phyloP scores from a whole-genome alignment of 2,329 filamentous ascomycete species.

The Aspergillus intermedius region DNA sequence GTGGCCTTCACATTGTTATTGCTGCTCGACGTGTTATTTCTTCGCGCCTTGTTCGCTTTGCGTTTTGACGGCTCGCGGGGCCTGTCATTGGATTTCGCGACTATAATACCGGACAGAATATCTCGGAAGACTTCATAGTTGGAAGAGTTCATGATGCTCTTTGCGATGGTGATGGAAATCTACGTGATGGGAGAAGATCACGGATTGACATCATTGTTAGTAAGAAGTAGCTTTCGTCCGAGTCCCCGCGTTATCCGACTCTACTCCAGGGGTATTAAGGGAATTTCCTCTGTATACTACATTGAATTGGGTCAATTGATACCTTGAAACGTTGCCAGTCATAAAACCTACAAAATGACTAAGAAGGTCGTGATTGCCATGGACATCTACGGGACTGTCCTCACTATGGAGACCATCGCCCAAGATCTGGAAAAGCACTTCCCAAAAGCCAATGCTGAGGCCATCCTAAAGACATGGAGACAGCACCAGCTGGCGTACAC shows the following conservation, averaged over 20 bases:
- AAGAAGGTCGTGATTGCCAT: slow-evolving; percentile 55
- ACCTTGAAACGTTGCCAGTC: not conserved
- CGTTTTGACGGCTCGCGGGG: slow-evolving; percentile 37
- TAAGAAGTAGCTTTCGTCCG: not conserved
- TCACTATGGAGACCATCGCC: slow-evolving; percentile 65
- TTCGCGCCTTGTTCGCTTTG: slow-evolving; percentile 16
- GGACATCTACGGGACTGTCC: slow-evolving; percentile 67
- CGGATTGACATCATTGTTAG: slow-evolving; percentile 5
- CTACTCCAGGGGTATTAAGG: not conserved
- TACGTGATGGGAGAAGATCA: not conserved
- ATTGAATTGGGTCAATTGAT: not conserved
- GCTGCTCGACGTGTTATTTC: slow-evolving; percentile 2
- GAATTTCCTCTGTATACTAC: not conserved
- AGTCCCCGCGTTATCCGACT: not conserved
- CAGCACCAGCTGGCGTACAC: slow-evolving; percentile 71
- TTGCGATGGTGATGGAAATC: not conserved
- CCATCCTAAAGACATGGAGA: slow-evolving; percentile 57
- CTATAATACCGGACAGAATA: slow-evolving; percentile 62
- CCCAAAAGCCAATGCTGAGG: slow-evolving; percentile 50
- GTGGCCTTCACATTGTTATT: not conserved
- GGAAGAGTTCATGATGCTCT: slow-evolving; percentile 1
- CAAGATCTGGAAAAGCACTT: slow-evolving; percentile 52
- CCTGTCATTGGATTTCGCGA: slow-evolving; percentile 53
- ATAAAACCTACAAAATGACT: slow-evolving; percentile 9
- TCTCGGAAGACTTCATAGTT: slow-evolving; percentile 69